Base-by-base conservation (phyloP, 2,329 filamentous ascomycete genomes). In the Sporothrix dimorphospora region DNA sequence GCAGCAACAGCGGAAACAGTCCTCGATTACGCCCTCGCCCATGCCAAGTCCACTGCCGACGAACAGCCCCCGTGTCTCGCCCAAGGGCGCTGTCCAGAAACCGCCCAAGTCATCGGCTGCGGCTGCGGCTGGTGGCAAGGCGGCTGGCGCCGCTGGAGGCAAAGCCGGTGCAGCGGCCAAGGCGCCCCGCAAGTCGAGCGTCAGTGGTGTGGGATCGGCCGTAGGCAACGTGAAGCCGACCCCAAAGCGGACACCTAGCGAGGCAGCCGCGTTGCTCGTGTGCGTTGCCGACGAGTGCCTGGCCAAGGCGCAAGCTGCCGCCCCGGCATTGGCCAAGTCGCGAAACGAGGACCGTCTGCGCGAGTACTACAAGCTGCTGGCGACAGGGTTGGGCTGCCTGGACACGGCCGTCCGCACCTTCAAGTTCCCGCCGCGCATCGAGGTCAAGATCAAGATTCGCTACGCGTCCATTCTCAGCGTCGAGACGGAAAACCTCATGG, bases 211-310 rank as follows among this genome's bases (percentile, higher is more conserved):
- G 78, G 21, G 59, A 11, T 7, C n/a, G 30, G 12, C 57, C 24
- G 19, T 40, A 27, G 12, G 84, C 1, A 82, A 67, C n/a, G 47
- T 42, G 9, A 67, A 42, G 27, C 40, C 82, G 7, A 77, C 81
- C 3, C 79, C 81, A 0, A 78, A 81, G 5, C 83, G 83, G 74
- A 78, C 81, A 8, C 79, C 81, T 4, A 79, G 84, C 9, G 87
- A 89, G 71, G 86, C 85, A 0, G 82, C 87, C 2, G 83, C 89
- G 1, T 82, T 94, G 9, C 83, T 94, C 72, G 83, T 93, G 8
- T 87, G 87, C n/a, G 84, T 94, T 16, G 91, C 92, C 2, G 92
- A 95, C 76, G 92, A 95, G 75, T 94, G 92, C 76, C 88, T 94
- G 69, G 82, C 83, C 34, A 90, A 89, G 70, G 92, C 92, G 19